phyloP scores from a whole-genome alignment of 768 basidiomycete species.

The Kwoniella sp. region DNA sequence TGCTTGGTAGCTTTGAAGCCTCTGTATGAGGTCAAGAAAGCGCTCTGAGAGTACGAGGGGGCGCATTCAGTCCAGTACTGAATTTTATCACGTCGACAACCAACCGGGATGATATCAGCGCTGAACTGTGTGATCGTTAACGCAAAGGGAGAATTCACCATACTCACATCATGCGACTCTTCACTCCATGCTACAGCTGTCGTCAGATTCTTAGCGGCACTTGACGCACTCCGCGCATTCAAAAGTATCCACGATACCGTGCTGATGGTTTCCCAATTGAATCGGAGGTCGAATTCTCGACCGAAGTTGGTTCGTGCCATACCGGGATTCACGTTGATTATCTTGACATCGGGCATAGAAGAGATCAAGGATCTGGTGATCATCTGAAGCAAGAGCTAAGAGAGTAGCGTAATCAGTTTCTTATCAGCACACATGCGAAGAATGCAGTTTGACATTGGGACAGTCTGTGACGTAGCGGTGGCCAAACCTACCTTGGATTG shows the following conservation, averaged over 20 bases:
- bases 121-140: too few species aligned
- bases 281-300: constrained; percentile 11
- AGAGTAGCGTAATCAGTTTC: too few species aligned
- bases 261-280: background rate
- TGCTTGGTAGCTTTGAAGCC: constrained; percentile 13
- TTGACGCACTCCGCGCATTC: constrained; percentile 10
- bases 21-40: constrained; percentile 9
- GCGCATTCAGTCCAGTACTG: constrained; percentile 32
- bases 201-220: constrained; percentile 18
- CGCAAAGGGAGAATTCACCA: too few species aligned
- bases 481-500: constrained; percentile 30
- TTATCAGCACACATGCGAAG: constrained; percentile 2
- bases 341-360: constrained; percentile 7
- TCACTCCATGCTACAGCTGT: constrained; percentile 9
- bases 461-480: background rate
- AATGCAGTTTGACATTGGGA: background rate
- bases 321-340: constrained; percentile 22
- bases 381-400: constrained; percentile 25
- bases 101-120: too few species aligned
- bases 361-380: constrained; percentile 14
- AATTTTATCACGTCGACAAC: too few species aligned
- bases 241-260: background rate
- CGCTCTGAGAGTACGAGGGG: constrained; percentile 11
- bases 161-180: constrained; percentile 23
- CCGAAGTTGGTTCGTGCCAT: constrained; percentile 20